These are phyloP conservation scores for Musa beccarii DNA, from an alignment of 176 grass and related monocot species.

Conservation along the genomic window DNA sequence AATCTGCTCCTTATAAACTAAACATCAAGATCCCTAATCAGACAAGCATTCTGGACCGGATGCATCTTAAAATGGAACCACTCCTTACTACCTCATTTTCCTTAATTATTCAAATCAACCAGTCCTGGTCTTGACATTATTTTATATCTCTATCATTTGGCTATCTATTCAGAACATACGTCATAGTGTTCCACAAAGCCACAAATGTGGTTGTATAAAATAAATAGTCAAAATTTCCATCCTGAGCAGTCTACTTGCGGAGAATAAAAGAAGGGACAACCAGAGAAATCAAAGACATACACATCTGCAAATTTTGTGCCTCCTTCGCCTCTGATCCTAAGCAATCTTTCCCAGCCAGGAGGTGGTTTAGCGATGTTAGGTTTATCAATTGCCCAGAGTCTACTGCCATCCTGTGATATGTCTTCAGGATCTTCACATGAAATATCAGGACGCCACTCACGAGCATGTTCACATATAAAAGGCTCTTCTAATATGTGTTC, in stretches of 20 bases:
- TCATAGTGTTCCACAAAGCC: no score
- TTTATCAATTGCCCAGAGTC: constrained; percentile 68
- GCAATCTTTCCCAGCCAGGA: constrained; percentile 54
- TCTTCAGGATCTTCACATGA: constrained; percentile 47
- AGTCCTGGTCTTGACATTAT: no score
- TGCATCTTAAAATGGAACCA: no score
- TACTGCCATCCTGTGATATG: constrained; percentile 49
- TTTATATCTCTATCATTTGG: no score
- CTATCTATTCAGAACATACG: no score
- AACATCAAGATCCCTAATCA: no score
- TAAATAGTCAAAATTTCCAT: no score
- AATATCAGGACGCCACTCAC: constrained; percentile 53
- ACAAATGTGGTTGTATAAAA: no score
- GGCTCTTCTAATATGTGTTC: constrained; percentile 30
- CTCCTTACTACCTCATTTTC: no score
- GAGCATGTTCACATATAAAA: constrained; percentile 46
- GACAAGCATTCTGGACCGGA: no score
- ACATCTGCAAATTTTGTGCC: constrained; percentile 62
- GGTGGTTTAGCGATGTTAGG: constrained; percentile 41
- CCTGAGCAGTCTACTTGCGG: background rate
- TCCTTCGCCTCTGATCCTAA: constrained; percentile 53
- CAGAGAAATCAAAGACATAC: constrained; percentile 31
- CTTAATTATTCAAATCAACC: no score
- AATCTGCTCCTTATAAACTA: no score
- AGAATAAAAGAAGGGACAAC: background rate